Evolutionary conservation across 2,329 filamentous ascomycete species (phyloP), one percentile per base, ranked within the genome.

Genomic region (Fusarium illudens): DNA sequence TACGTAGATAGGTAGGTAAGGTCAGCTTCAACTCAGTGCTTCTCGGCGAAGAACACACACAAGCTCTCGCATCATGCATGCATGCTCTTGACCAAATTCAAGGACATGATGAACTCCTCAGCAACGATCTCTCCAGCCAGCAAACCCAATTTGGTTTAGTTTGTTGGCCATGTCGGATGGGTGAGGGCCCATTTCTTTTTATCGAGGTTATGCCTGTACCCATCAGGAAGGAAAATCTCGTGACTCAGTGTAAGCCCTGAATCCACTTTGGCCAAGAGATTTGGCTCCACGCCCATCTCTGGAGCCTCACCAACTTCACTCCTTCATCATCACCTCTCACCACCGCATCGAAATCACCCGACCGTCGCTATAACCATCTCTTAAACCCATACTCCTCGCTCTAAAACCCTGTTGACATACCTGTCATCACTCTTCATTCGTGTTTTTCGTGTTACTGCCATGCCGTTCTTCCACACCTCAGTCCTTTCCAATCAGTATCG

Each of bases 311-410:
- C 60, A 64, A 67, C 58, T 59, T 64, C 44, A 49, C 39, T 71
- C 67, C 60, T 68, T 49, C 71, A 73, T 60, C 71, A 71, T 72
- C 68, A 62, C 42, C 9, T 58, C 37, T 15, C 7, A 15, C 33
- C 19, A n/a, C 37, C 39, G n/a, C 49, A 13, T 58, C 33, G 15
- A 62, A 42, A 29, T 56, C 22, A 17, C 32, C 15, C 6, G 10
- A 20, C 34, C 29, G 30, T 34, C 29, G 22, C 29, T n/a, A 44
- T 33, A 7, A n/a, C 39, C 22, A 44, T 17, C 15, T 44, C 9
- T 27, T 25, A 27, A 44, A 44, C 10, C 13, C 13, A 17, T 27
- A 6, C 15, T 27, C 22, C n/a, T 27, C 8, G 25, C 15, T n/a
- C n/a, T 15, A 4, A 44, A 44, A 44, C 3, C 25, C 10, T 6